These are phyloP conservation scores for Fusarium dimerum DNA, from an alignment of 2,329 filamentous ascomycete species.

Conservation along the genomic window DNA sequence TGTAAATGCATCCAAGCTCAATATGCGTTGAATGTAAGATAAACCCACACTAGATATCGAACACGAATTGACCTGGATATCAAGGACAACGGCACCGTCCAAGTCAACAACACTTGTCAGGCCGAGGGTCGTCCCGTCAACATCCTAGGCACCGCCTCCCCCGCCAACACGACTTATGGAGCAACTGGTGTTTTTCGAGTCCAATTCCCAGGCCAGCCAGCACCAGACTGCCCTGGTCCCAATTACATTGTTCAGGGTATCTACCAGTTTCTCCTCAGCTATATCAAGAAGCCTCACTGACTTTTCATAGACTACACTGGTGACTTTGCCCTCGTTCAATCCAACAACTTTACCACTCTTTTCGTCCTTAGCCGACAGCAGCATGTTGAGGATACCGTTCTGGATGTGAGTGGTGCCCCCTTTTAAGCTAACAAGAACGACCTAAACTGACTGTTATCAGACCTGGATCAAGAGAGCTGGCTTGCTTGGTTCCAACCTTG, in stretches of 20 bases:
- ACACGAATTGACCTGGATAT: neutral
- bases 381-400: conserved; percentile 25
- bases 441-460: conserved; percentile 3
- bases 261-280: too few relatives aligned
- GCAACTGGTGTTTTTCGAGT: conserved; percentile 32
- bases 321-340: conserved; percentile 35
- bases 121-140: conserved; percentile 26
- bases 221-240: conserved; percentile 31
- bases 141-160: conserved; percentile 32
- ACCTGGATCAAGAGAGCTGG: conserved; percentile 30
- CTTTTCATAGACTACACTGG: conserved; percentile 28
- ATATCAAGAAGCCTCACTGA: neutral
- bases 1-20: conserved; percentile 37
- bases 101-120: conserved; percentile 36
- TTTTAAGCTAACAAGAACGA: too few relatives aligned
- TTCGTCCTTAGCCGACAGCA: conserved; percentile 36
- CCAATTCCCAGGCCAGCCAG: conserved; percentile 33
- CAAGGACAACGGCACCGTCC: conserved; percentile 33
- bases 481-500: conserved; percentile 25
- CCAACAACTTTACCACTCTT: conserved; percentile 34
- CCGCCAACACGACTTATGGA: conserved; percentile 31
- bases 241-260: conserved; percentile 37
- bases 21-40: conserved; percentile 33
- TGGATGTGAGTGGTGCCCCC: conserved; percentile 29
- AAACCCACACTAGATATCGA: neutral